Conservation (phyloP, 2,329 filamentous ascomycete species). For the Metarhizium album region DNA sequence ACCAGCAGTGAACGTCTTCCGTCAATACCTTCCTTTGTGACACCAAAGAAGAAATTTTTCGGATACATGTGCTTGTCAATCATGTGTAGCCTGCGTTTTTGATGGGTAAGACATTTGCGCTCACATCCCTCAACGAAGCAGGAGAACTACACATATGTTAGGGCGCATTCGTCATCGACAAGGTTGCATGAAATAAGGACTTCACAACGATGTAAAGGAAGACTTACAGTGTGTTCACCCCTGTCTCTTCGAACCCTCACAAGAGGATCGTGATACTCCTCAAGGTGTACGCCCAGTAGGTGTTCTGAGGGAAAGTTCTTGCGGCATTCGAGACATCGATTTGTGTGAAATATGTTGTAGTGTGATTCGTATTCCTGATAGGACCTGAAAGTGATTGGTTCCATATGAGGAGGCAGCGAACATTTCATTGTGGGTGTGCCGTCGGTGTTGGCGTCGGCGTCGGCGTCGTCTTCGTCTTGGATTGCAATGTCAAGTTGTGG, state of each 20-base stretch:
- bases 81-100: conserved; percentile 78
- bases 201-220: background rate
- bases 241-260: conserved; percentile 59
- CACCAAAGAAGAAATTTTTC: conserved; percentile 74
- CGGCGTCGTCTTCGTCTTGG: conserved; percentile 21
- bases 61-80: conserved; percentile 94
- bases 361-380: conserved; percentile 81
- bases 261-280: conserved; percentile 83
- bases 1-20: conserved; percentile 68
- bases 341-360: conserved; percentile 69
- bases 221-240: conserved; percentile 74
- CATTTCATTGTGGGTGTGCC: conserved; percentile 57
- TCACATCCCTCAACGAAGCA: conserved; percentile 90
- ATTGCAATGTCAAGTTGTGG: conserved; percentile 43
- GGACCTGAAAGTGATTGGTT: conserved; percentile 57
- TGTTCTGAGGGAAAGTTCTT: conserved; percentile 82
- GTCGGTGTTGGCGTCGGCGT: too few relatives aligned
- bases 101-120: conserved; percentile 68
- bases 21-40: conserved; percentile 86
- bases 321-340: conserved; percentile 74
- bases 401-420: conserved; percentile 67
- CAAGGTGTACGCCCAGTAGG: conserved; percentile 73
- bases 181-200: background rate
- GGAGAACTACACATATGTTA: conserved; percentile 46
- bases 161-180: background rate